Base-by-base conservation (phyloP, 2,329 filamentous ascomycete genomes). In the Rhynchosporium agropyri region DNA sequence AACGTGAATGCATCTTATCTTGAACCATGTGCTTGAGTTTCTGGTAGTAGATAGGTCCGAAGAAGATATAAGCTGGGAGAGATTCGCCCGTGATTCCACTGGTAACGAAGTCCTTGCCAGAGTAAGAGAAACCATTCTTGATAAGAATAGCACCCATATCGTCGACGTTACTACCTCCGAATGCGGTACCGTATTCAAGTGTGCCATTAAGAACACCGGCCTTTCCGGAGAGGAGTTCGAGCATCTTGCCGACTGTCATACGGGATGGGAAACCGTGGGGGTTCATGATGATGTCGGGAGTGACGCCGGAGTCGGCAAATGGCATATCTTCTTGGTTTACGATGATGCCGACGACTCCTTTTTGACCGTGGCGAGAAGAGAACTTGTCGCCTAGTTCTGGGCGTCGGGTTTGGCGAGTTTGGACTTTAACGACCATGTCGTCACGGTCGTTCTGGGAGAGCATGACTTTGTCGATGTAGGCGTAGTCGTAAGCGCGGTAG, bases 271-370 rank as follows among this genome's bases (percentile, higher is more conserved):
- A 99, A 87, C 95, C 95, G 79, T 99, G 95, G 0, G 96, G 95
- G 80, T 99, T 99, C 95, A 99, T 99, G 85, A 99, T 99, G 69
- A 99, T 97, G 77, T 99, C 95, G 0, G 95, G 95, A n/a, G 88
- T 89, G 69, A 99, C 86, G 2, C 95, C 96, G 58, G 84, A 81
- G 77, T 99, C 95, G 42, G 90, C 90, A 79, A 99, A 99, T 0
- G 95, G 95, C 87, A 99, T 90, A 74, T 99, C 95, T 74, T 95
- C 92, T 78, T 98, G 94, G 66, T 97, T 91, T 20, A 94, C 92
- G 63, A 99, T 97, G 70, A 98, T 94, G 62, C 95, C 95, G 1
- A 96, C 92, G 26, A 98, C 95, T 79, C 95, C 95, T 77, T 99
- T 99, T 74, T 99, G 95, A 26, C 95, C 95, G 83, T 99, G 95